Percentiles rank a stretch among this genome's conserved stretches.
These are phyloP conservation scores for Xylaria sp. DNA, from an alignment of 2,329 filamentous ascomycete genomes.

Conservation along the genomic window DNA sequence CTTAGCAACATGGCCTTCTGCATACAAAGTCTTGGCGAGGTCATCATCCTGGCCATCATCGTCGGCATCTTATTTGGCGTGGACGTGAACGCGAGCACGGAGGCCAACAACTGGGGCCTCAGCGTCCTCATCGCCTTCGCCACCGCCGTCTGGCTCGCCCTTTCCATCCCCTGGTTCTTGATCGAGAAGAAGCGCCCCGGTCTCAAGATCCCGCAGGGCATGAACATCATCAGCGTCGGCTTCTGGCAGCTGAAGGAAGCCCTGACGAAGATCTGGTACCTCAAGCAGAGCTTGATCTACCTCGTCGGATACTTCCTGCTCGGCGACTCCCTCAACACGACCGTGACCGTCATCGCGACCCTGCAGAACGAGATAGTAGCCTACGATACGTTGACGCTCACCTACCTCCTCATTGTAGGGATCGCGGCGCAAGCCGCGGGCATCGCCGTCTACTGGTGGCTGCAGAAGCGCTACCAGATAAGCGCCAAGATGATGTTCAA, in stretches of 20 bases:
- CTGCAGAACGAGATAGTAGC: slow-evolving; percentile 72
- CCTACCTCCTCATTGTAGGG: slow-evolving; percentile 73
- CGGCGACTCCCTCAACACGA: slow-evolving; percentile 76
- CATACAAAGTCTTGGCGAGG: slow-evolving; percentile 69
- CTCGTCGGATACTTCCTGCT: slow-evolving; percentile 74
- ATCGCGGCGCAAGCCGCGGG: slow-evolving; percentile 71
- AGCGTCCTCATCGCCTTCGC: slow-evolving; percentile 73
- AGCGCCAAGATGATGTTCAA: slow-evolving; percentile 77
- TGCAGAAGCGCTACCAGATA: slow-evolving; percentile 68
- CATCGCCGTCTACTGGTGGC: slow-evolving; percentile 69
- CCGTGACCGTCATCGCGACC: slow-evolving; percentile 73
- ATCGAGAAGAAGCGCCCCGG: slow-evolving; percentile 72
- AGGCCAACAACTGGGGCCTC: slow-evolving; percentile 73
- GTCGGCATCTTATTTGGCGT: slow-evolving; percentile 72
- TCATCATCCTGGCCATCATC: slow-evolving; percentile 71
- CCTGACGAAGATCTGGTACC: slow-evolving; percentile 66
- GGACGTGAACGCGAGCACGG: slow-evolving; percentile 65
- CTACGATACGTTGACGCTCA: slow-evolving; percentile 72
- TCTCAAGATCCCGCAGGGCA: slow-evolving; percentile 51
- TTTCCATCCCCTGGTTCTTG: slow-evolving; percentile 74
- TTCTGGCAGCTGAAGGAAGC: slow-evolving; percentile 71
- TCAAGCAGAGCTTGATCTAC: slow-evolving; percentile 73
- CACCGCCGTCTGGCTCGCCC: slow-evolving; percentile 70
- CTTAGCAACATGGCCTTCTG: slow-evolving; percentile 72
- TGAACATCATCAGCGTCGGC: slow-evolving; percentile 65